phyloP scores from a whole-genome alignment of 257 asterid species.

The Jasminum sambac region DNA sequence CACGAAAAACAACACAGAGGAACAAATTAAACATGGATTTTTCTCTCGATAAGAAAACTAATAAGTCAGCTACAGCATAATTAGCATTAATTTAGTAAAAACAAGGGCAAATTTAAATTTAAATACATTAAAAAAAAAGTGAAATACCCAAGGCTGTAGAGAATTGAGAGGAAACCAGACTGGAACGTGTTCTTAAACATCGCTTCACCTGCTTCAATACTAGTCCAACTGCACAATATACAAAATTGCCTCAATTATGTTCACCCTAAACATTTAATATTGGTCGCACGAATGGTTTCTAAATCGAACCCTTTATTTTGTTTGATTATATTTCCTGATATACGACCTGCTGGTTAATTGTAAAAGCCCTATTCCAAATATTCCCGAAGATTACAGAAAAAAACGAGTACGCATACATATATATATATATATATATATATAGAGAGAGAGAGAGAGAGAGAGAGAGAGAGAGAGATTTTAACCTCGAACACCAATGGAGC shows the following conservation, averaged over 20 bases:
- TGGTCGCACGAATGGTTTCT: background rate
- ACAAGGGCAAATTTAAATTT: no score
- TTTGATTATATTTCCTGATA: background rate
- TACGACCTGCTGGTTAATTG: background rate
- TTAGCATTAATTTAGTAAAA: background rate
- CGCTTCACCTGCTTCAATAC: conserved; percentile 29
- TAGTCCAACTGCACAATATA: conserved; percentile 12
- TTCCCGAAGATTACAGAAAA: background rate
- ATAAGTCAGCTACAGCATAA: conserved; percentile 5
- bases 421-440: no score
- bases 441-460: no score
- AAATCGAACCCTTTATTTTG: background rate
- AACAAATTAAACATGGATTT: background rate
- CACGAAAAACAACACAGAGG: background rate
- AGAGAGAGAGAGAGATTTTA: no score
- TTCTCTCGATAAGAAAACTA: background rate
- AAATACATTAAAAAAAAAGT: background rate
- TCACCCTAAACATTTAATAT: background rate
- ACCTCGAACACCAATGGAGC: no score
- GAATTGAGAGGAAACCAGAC: conserved; percentile 89
- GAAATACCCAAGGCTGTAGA: conserved; percentile 89
- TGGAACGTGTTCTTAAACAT: conserved; percentile 98
- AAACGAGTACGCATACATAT: no score
- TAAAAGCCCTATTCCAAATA: background rate
- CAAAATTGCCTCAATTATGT: background rate